phyloP scores from a whole-genome alignment of 1,284 basidiomycete genomes.

The Naganishia cerealis region DNA sequence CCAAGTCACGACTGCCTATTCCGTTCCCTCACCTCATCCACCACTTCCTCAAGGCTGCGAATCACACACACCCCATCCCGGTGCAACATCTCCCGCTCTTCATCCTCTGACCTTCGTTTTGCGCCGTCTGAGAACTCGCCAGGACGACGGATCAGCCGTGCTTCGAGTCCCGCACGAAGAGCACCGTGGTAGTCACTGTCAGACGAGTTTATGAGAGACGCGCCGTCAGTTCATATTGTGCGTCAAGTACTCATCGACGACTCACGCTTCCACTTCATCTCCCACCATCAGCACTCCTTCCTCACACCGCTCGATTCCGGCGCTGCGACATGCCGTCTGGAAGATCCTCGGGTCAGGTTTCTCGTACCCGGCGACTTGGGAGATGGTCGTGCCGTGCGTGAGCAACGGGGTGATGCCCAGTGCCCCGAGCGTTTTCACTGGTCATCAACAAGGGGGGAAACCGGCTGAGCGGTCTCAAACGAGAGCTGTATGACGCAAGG shows the following conservation, averaged over 20 bases:
- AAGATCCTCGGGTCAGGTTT: constrained; percentile 50
- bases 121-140: constrained; percentile 53
- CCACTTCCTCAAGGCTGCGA: constrained; percentile 39
- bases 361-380: constrained; percentile 47
- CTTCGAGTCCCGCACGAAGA: constrained; percentile 43
- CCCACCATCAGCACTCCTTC: constrained; percentile 53
- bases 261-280: constrained; percentile 34
- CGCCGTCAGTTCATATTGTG: constrained; percentile 33
- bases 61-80: constrained; percentile 40
- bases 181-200: constrained; percentile 51
- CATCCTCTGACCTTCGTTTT: constrained; percentile 40
- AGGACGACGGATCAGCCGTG: constrained; percentile 45
- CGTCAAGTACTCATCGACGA: not conserved
- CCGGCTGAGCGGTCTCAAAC: not conserved
- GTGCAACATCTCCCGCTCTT: constrained; percentile 35
- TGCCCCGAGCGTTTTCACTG: constrained; percentile 48
- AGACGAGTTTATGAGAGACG: constrained; percentile 15
- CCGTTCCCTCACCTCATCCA: constrained; percentile 39
- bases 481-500: not conserved
- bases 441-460: not conserved
- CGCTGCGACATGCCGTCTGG: constrained; percentile 40
- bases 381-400: constrained; percentile 46
- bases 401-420: constrained; percentile 45
- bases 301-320: constrained; percentile 29
- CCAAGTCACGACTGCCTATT: constrained; percentile 20